Evolutionary conservation across 2,329 filamentous ascomycete genomes (phyloP).

Genomic region (Fusarium sp.): DNA sequence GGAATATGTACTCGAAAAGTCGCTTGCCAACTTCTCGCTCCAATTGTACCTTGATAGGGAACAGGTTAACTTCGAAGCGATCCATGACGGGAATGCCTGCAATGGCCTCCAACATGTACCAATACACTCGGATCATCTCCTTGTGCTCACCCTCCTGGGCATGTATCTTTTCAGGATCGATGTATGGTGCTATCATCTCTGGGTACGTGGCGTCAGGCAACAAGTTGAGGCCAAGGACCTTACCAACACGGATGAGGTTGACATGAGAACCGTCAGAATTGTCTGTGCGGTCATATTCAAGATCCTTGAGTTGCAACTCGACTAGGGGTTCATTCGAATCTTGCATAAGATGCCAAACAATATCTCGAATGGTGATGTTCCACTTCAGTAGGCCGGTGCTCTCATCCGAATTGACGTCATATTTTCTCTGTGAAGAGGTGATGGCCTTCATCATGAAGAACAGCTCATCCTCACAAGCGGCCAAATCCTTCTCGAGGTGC

Average conservation of each 20-base stretch:
- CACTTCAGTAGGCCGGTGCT: slow-evolving; percentile 87
- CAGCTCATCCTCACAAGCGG: slow-evolving; percentile 92
- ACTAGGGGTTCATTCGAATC: slow-evolving; percentile 89
- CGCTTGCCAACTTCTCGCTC: slow-evolving; percentile 93
- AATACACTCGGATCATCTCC: slow-evolving; percentile 94
- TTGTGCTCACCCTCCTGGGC: slow-evolving; percentile 62
- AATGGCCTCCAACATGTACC: slow-evolving; percentile 98
- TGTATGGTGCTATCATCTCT: slow-evolving; percentile 92
- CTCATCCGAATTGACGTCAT: slow-evolving; percentile 74
- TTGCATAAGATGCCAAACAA: slow-evolving; percentile 96
- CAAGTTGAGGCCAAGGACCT: slow-evolving; percentile 89
- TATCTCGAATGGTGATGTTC: slow-evolving; percentile 94
- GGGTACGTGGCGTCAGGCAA: slow-evolving; percentile 93
- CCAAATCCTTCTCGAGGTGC: slow-evolving; percentile 88
- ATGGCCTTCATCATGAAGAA: slow-evolving; percentile 99
- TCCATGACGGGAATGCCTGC: slow-evolving; percentile 98
- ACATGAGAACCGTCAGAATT: slow-evolving; percentile 97
- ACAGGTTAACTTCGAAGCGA: slow-evolving; percentile 93
- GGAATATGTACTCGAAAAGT: slow-evolving; percentile 98
- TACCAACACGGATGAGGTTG: slow-evolving; percentile 90
- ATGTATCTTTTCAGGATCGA: slow-evolving; percentile 72
- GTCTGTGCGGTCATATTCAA: slow-evolving; percentile 94
- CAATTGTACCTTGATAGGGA: slow-evolving; percentile 92
- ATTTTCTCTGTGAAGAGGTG: slow-evolving; percentile 92
- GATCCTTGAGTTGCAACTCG: slow-evolving; percentile 91